Evolutionary conservation across 768 basidiomycete genomes (phyloP), one percentile per base, ranked within the genome.

Genomic region (Boletus sp.): DNA sequence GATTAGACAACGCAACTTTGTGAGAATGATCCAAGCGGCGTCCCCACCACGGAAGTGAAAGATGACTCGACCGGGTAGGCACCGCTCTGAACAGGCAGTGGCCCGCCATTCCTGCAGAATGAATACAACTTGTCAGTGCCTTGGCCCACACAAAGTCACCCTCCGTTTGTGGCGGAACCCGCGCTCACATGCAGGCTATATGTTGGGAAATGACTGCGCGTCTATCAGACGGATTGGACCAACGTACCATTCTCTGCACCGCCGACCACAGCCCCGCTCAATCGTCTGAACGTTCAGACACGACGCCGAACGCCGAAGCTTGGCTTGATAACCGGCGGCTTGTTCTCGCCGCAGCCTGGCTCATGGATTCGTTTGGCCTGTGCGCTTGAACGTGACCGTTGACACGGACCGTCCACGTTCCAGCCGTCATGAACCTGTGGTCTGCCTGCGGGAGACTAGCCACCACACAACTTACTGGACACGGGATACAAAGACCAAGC

Each of bases 41-140:
- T 67, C 43, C 34, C 3, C 38, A 57, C 29, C 47, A 50, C 53
- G 67, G 59, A 64, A 61, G 53, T 61, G 48, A 61, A 53, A 35
- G 27, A 46, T 50, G 51, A 55, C 53, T 57, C 52, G 46, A 47
- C 30, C 29, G 47, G 35, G 41, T 21, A 23, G 37, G 41, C 66
- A 63, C 60, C 21, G 58, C 66, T 70, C 47, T 50, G 44, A 49
- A 53, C 56, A 37, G 67, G 55, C 59, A 61, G 49, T 57, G 54
- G 50, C 11, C 55, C 41, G 39, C 63, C 58, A 52, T 61, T 61
- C 53, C 66, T 57, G 64, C 63, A 41, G 64, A 62, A 65, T 63
- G 56, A 64, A 64, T 27, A n/a, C 40, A 50, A 32, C 38, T 25
- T 25, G 46, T 61, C 69, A 69, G 64, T 34, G 69, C 55, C 58